phyloP scores from a whole-genome alignment of 805 yeast genomes.

The Pichia cephalocereana region DNA sequence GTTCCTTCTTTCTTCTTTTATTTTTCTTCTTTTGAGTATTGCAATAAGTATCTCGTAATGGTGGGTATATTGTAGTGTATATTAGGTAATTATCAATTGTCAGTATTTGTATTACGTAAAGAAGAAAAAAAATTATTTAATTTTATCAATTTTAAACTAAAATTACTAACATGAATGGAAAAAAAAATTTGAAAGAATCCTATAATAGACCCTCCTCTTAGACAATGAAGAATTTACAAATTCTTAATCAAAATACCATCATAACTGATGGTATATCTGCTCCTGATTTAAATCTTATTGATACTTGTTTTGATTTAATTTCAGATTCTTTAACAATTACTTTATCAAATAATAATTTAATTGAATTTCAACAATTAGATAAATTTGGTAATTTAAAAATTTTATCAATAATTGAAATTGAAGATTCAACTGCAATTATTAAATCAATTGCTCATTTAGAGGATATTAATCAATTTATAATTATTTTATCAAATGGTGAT shows the following conservation, averaged over 20 bases:
- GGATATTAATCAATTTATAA: constrained; percentile 55
- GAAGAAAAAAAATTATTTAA: neutral
- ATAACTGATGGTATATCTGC: constrained; percentile 45
- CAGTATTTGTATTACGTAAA: too few species aligned
- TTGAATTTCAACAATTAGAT: constrained; percentile 72
- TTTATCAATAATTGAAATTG: constrained; percentile 50
- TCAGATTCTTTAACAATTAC: constrained; percentile 65
- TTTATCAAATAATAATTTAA: constrained; percentile 44
- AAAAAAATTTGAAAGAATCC: neutral
- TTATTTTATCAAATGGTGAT: constrained; percentile 71
- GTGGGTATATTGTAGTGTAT: too few species aligned
- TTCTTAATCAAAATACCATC: constrained; percentile 45
- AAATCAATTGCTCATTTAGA: constrained; percentile 59
- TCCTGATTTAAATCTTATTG: constrained; percentile 52
- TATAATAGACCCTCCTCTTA: neutral
- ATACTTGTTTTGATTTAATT: constrained; percentile 60
- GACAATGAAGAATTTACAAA: constrained; percentile 25
- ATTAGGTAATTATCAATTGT: too few species aligned
- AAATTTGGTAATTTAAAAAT: constrained; percentile 51
- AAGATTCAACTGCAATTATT: constrained; percentile 33
- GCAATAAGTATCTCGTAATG: too few species aligned
- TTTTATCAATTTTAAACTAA: neutral
- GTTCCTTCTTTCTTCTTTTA: too few species aligned
- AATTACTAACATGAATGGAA: too few species aligned
- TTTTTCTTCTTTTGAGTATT: too few species aligned